phyloP scores from a whole-genome alignment of 176 grass and related monocot genomes.

The Leersia perrieri region DNA sequence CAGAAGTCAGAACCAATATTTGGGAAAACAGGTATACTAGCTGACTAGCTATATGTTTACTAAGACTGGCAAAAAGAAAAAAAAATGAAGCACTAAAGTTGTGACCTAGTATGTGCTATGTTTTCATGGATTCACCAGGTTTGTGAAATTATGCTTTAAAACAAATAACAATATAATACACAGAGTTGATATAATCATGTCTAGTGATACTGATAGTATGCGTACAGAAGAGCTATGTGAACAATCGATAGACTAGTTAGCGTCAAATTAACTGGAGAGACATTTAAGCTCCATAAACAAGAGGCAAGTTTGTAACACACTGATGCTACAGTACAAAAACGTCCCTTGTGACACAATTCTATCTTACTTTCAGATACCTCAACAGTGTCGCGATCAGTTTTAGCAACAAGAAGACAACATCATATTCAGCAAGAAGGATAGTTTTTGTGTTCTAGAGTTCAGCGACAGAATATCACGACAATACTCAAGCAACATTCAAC shows the following conservation, averaged over 20 bases:
- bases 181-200: neutral
- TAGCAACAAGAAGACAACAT: constrained; percentile 1
- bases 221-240: neutral
- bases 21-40: neutral
- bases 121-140: neutral
- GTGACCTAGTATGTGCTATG: neutral
- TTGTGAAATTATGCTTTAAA: neutral
- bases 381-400: neutral
- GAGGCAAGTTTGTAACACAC: neutral
- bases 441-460: neutral
- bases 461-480: neutral
- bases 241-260: neutral
- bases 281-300: neutral
- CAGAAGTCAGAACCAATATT: neutral
- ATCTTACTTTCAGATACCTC: neutral
- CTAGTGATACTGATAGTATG: neutral
- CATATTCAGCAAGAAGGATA: neutral
- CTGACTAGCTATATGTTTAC: neutral
- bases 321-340: neutral
- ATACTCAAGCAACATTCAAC: neutral
- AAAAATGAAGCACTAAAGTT: neutral
- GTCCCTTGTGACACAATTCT: neutral
- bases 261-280: neutral
- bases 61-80: neutral
- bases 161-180: neutral